Percentiles rank a stretch among this genome's conserved stretches.
phyloP scores from a whole-genome alignment of 768 basidiomycete genomes.

The Pleurotus ostreatus region DNA sequence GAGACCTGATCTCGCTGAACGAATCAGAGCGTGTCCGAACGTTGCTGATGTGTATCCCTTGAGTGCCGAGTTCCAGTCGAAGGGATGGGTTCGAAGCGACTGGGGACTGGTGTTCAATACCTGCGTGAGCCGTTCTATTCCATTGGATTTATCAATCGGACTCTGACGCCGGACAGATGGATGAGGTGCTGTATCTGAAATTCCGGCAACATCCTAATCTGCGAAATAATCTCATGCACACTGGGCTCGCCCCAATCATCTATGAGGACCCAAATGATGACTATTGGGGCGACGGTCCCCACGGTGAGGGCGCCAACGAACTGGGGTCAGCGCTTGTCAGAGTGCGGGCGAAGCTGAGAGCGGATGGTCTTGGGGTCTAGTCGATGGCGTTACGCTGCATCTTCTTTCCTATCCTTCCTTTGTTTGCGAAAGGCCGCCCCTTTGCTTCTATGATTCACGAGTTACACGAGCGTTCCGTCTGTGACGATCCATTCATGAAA shows the following conservation, averaged over 20 bases:
- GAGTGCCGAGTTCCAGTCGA: slow-evolving; percentile 24
- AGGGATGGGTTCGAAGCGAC: slow-evolving; percentile 37
- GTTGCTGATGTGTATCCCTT: slow-evolving; percentile 34
- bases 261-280: slow-evolving; percentile 58
- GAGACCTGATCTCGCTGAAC: slow-evolving; percentile 50
- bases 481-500: too few species aligned
- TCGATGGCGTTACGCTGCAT: too few species aligned
- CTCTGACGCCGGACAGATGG: slow-evolving; percentile 43
- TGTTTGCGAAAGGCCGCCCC: too few species aligned
- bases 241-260: slow-evolving; percentile 45
- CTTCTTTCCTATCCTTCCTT: too few species aligned
- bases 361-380: slow-evolving; percentile 15
- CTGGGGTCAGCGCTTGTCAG: slow-evolving; percentile 57
- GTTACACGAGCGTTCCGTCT: too few species aligned
- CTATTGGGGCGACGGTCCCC: slow-evolving; percentile 56
- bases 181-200: slow-evolving; percentile 63
- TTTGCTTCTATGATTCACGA: too few species aligned
- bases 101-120: slow-evolving; percentile 46
- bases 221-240: slow-evolving; percentile 48
- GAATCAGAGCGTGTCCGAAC: slow-evolving; percentile 40
- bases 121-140: background rate
- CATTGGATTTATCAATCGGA: background rate
- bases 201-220: slow-evolving; percentile 67
- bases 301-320: slow-evolving; percentile 48
- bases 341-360: slow-evolving; percentile 45